Evolutionary conservation across 305 asterid species (phyloP).

Genomic region (Fraxinus ornus): DNA sequence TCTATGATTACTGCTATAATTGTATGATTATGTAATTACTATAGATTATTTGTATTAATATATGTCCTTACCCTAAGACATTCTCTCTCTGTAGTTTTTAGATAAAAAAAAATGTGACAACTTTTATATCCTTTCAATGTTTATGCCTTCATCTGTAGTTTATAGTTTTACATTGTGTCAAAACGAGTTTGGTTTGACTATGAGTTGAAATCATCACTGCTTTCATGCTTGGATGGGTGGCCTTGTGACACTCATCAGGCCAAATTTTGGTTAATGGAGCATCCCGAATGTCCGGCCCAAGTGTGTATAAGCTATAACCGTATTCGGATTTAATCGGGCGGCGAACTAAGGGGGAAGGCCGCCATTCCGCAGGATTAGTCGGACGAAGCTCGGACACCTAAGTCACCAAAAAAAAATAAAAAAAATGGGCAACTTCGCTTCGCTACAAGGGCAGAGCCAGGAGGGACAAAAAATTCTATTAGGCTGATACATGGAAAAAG

Average conservation of each 20-base stretch:
- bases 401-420: no score
- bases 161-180: neutral
- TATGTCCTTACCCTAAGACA: neutral
- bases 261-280: neutral
- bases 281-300: neutral
- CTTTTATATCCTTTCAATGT: neutral
- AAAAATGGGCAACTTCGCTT: neutral
- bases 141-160: neutral
- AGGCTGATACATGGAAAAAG: no score
- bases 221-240: neutral
- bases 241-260: neutral
- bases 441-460: no score
- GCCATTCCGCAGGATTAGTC: no score
- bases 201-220: neutral
- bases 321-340: no score
- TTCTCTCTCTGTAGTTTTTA: neutral
- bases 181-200: neutral
- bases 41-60: neutral
- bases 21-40: neutral
- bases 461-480: no score
- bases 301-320: no score
- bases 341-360: no score
- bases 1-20: neutral
- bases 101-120: neutral
- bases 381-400: no score